Base-by-base conservation (phyloP, 768 basidiomycete genomes). In the Rossbeevera mucosa region DNA sequence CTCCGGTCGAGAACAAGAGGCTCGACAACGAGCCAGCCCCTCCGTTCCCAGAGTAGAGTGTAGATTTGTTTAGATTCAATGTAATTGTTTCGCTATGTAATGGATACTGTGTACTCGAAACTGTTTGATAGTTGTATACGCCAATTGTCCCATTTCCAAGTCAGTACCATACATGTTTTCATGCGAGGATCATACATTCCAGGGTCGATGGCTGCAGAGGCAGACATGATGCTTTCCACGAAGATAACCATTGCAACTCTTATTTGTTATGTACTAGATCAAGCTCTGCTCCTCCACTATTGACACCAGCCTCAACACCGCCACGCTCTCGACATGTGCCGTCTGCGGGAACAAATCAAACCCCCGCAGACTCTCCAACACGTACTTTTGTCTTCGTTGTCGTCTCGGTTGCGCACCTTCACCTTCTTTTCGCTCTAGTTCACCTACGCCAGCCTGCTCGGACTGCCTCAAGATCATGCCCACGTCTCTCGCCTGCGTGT, bases 261-360 rank as follows among this genome's bases (percentile, higher is more conserved):
- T n/a, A 42, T n/a, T 8, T 41, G 16, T n/a, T n/a, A n/a, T n/a
- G n/a, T n/a, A n/a, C 33, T 36, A 42, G 18, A 30, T 36, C 41
- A 21, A 44, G 13, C n/a, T 13, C 21, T 11, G 13, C 5, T 47
- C 44, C 5, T 47, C 44, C 44, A 30, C 44, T 0, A 7, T 21
- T 28, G 53, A 57, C 5, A 70, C 71, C 41, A 85, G 70, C 56
- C 81, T 74, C 60, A 91, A 71, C 25, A 90, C 77, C 6, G 86
- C 85, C 12, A 91, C 83, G 50, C 80, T 81, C 71, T 97, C 93
- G 8, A 95, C 91, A 75, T 97, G 94, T 12, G 90, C 88, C 22
- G 93, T 95, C 76, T 97, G 94, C 7, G 95, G 92, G 74, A 98
- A 99, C 50, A 99, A 65, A 74, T 98, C 95, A 59, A 96, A 91